Evolutionary conservation across 2,329 filamentous ascomycete species (phyloP).

Genomic region (Colletotrichum camelliae): DNA sequence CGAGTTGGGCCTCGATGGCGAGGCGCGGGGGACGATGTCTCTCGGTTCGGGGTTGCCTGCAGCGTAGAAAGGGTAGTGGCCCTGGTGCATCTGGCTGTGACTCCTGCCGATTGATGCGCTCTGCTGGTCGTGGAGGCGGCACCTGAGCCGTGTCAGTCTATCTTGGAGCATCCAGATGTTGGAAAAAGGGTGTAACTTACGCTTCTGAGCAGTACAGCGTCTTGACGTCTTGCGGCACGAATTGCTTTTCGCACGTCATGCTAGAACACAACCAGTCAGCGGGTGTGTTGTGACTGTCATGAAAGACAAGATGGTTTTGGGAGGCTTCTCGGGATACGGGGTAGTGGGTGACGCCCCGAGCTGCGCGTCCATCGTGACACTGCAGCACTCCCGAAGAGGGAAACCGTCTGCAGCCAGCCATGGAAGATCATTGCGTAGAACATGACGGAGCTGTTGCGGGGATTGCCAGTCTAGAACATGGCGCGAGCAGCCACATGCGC

Average conservation of each 20-base stretch:
- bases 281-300: slow-evolving; percentile 22
- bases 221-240: slow-evolving; percentile 61
- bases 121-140: slow-evolving; percentile 54
- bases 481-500: slow-evolving; percentile 1
- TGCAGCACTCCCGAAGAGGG: slow-evolving; percentile 31
- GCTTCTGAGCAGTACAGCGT: slow-evolving; percentile 68
- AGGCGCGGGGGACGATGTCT: slow-evolving; percentile 69
- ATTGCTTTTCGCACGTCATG: slow-evolving; percentile 73
- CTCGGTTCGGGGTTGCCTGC: slow-evolving; percentile 56
- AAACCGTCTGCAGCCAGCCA: slow-evolving; percentile 8
- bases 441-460: slow-evolving; percentile 5
- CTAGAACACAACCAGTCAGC: slow-evolving; percentile 44
- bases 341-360: slow-evolving; percentile 16
- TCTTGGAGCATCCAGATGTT: not conserved
- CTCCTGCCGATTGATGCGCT: slow-evolving; percentile 12
- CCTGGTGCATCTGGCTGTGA: slow-evolving; percentile 3
- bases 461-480: slow-evolving; percentile 2
- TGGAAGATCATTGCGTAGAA: slow-evolving; percentile 10
- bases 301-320: slow-evolving; percentile 35
- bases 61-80: slow-evolving; percentile 50
- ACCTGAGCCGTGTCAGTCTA: slow-evolving; percentile 39
- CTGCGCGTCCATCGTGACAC: slow-evolving; percentile 35
- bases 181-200: slow-evolving; percentile 45
- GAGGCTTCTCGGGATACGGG: not conserved
- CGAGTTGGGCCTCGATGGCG: slow-evolving; percentile 64